Percentiles rank a stretch among this genome's conserved stretches.
Conservation (phyloP, 106 monocot genomes). For the Dioscorea alata region DNA sequence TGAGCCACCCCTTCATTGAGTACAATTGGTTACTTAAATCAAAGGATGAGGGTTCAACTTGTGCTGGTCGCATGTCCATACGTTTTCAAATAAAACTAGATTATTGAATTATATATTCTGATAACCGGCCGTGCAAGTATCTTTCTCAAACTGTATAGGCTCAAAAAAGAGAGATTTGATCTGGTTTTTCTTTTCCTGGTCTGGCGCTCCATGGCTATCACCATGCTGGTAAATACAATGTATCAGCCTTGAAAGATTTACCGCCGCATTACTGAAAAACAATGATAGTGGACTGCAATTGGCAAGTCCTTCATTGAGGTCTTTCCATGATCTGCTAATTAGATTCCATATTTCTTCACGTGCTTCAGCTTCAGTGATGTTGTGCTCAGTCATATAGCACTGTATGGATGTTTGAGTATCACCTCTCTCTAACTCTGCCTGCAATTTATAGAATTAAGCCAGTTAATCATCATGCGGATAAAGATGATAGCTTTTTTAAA, state of each 20-base stretch:
- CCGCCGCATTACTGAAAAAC: slow-evolving; percentile 14
- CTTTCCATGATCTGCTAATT: slow-evolving; percentile 28
- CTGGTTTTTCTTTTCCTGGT: slow-evolving; percentile 20
- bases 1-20: too few relatives aligned
- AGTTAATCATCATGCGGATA: background rate
- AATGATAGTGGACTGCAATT: slow-evolving; percentile 6
- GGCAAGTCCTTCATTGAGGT: slow-evolving; percentile 21
- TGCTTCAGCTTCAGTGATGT: slow-evolving; percentile 25
- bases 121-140: too few relatives aligned
- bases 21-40: too few relatives aligned
- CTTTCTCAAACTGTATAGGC: background rate
- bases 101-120: too few relatives aligned
- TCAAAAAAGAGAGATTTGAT: slow-evolving; percentile 28
- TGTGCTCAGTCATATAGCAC: slow-evolving; percentile 35
- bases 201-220: slow-evolving; percentile 32
- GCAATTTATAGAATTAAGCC: background rate
- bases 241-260: slow-evolving; percentile 35
- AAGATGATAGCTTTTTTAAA: background rate
- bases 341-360: slow-evolving; percentile 12
- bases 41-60: too few relatives aligned
- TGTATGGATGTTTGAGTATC: slow-evolving; percentile 35
- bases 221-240: slow-evolving; percentile 33
- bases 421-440: slow-evolving; percentile 50
- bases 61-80: too few relatives aligned
- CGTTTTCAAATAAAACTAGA: too few relatives aligned